phyloP scores from a whole-genome alignment of 1,284 basidiomycete species.

The Papiliotrema flavescens region DNA sequence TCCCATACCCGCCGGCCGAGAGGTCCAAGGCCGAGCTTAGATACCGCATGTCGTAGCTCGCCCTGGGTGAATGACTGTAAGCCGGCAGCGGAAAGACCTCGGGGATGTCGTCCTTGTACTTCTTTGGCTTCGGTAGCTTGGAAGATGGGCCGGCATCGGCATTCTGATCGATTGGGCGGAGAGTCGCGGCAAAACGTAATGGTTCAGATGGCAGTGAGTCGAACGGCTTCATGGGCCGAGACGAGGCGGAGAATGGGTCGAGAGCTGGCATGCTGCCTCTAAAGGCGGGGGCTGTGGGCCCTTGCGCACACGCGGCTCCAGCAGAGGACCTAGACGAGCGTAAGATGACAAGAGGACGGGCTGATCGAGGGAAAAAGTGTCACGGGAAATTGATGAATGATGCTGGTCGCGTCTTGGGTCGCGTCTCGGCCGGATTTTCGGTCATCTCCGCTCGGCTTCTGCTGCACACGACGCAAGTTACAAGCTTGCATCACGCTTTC shows the following conservation, averaged over 20 bases:
- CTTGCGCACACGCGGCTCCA: background rate
- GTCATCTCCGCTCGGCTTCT: background rate
- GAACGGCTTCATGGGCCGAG: conserved; percentile 37
- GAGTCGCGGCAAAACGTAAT: conserved; percentile 39
- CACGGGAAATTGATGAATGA: too few species aligned
- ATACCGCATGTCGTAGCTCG: conserved; percentile 9
- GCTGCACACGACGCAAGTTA: too few species aligned
- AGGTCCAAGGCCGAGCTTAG: background rate
- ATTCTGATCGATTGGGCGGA: conserved; percentile 22
- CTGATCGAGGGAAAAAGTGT: too few species aligned
- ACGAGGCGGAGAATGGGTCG: conserved; percentile 44
- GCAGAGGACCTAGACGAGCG: background rate
- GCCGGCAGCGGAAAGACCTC: conserved; percentile 19
- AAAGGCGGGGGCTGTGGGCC: background rate
- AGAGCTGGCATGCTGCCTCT: conserved; percentile 24
- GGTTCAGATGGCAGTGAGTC: conserved; percentile 36
- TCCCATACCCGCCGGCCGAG: background rate
- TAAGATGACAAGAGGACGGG: too few species aligned
- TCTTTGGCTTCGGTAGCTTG: conserved; percentile 18
- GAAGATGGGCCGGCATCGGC: conserved; percentile 1
- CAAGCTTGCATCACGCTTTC: too few species aligned
- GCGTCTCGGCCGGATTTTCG: background rate
- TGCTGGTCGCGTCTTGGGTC: background rate
- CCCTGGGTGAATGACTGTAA: conserved; percentile 17
- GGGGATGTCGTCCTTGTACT: conserved; percentile 17